Percentiles rank a stretch among this genome's conserved stretches.
phyloP scores from a whole-genome alignment of 164 flowering plant genomes.

The Dillenia turbinata region DNA sequence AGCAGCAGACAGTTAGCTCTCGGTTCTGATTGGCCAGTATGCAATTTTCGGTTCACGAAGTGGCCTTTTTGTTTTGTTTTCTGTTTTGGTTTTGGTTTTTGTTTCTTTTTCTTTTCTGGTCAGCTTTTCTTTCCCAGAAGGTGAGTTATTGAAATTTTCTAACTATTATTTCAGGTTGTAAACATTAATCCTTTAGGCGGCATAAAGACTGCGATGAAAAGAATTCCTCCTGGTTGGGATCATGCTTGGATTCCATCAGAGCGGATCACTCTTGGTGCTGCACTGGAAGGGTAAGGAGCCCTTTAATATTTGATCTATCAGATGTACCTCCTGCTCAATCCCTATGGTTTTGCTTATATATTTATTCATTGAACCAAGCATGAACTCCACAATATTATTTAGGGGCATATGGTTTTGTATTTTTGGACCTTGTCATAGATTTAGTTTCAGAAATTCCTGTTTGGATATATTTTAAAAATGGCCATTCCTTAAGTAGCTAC shows the following conservation, averaged over 20 bases:
- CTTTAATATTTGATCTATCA: background rate
- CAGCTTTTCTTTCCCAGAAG: background rate
- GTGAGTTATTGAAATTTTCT: background rate
- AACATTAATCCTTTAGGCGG: constrained; percentile 67
- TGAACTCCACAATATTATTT: no score
- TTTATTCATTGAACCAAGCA: no score
- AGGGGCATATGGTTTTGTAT: no score
- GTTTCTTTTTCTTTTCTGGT: background rate
- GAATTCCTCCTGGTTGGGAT: constrained; percentile 78
- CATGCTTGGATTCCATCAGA: constrained; percentile 76
- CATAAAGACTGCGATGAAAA: constrained; percentile 65
- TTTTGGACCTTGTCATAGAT: no score
- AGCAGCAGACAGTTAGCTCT: constrained; percentile 62
- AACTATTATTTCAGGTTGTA: constrained; percentile 57
- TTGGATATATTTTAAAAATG: no score
- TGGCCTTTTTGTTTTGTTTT: background rate
- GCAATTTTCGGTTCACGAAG: constrained; percentile 12
- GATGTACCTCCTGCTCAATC: background rate
- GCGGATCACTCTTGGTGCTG: constrained; percentile 52
- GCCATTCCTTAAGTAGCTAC: no score
- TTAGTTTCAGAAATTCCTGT: no score
- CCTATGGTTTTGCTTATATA: no score
- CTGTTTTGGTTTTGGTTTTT: background rate
- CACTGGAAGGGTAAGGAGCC: constrained; percentile 70
- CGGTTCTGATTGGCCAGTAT: constrained; percentile 99